Conservation (phyloP, 305 asterid species). For the Solanum hybrid region DNA sequence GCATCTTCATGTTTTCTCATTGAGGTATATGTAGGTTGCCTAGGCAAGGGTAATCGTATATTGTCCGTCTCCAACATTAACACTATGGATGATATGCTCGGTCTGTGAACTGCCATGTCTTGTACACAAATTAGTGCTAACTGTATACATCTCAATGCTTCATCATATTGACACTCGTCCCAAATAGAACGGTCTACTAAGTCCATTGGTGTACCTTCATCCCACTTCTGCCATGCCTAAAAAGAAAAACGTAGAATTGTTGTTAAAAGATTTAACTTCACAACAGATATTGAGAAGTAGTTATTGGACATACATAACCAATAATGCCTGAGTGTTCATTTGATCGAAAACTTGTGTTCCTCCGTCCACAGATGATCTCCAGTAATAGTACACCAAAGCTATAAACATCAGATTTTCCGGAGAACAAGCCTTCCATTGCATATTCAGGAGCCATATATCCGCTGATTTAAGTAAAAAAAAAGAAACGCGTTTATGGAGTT, state of each 20-base stretch:
- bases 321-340: conserved; percentile 38
- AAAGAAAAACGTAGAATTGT: neutral
- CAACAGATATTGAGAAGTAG: neutral
- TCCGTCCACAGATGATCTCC: conserved; percentile 68
- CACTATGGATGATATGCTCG: conserved; percentile 57
- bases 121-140: conserved; percentile 77
- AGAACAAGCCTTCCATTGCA: conserved; percentile 90
- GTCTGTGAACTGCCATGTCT: conserved; percentile 50
- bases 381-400: conserved; percentile 78
- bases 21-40: conserved; percentile 51
- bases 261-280: neutral
- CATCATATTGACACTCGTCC: conserved; percentile 23
- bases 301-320: conserved; percentile 46
- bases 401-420: conserved; percentile 78
- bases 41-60: conserved; percentile 48
- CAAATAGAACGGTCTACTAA: conserved; percentile 40
- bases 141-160: conserved; percentile 59
- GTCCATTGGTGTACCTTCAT: conserved; percentile 37
- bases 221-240: conserved; percentile 90
- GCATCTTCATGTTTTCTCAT: conserved; percentile 26
- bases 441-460: conserved; percentile 96
- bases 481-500: neutral
- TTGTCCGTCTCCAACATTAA: conserved; percentile 66
- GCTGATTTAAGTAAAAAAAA: conserved; percentile 21
- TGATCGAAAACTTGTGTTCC: conserved; percentile 42